Evolutionary conservation across 2,329 filamentous ascomycete species (phyloP).

Genomic region (Fusarium hainanense): DNA sequence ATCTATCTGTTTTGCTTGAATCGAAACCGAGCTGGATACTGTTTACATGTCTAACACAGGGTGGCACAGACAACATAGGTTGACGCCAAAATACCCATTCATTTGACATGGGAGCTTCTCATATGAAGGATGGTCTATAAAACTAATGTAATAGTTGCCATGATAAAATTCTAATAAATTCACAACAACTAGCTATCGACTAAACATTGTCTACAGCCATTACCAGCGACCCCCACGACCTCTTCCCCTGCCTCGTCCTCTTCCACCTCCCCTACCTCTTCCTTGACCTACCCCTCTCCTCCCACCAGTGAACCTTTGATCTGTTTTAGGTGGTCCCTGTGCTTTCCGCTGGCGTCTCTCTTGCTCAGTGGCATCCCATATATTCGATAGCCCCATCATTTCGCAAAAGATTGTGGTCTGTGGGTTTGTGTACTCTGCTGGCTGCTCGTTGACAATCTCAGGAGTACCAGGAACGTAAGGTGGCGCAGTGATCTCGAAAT

Average conservation of each 20-base stretch:
- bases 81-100: background rate
- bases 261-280: constrained; percentile 51
- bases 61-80: background rate
- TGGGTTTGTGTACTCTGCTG: constrained; percentile 84
- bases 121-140: background rate
- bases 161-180: background rate
- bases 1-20: background rate
- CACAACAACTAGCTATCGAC: background rate
- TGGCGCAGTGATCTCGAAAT: constrained; percentile 82
- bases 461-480: constrained; percentile 69
- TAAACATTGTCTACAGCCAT: background rate
- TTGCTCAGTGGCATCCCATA: constrained; percentile 77
- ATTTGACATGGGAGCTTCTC: background rate
- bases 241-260: constrained; percentile 45
- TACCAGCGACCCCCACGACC: constrained; percentile 41
- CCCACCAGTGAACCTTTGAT: constrained; percentile 51
- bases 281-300: constrained; percentile 52
- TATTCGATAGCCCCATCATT: constrained; percentile 79
- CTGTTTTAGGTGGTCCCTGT: constrained; percentile 64
- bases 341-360: constrained; percentile 71
- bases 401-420: constrained; percentile 87
- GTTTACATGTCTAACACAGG: background rate
- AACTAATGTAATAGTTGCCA: background rate
- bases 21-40: background rate
- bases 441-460: constrained; percentile 70